Evolutionary conservation across 257 asterid species (phyloP), one percentile per base, ranked within the genome.

Genomic region (Lithospermum erythrorhizon): DNA sequence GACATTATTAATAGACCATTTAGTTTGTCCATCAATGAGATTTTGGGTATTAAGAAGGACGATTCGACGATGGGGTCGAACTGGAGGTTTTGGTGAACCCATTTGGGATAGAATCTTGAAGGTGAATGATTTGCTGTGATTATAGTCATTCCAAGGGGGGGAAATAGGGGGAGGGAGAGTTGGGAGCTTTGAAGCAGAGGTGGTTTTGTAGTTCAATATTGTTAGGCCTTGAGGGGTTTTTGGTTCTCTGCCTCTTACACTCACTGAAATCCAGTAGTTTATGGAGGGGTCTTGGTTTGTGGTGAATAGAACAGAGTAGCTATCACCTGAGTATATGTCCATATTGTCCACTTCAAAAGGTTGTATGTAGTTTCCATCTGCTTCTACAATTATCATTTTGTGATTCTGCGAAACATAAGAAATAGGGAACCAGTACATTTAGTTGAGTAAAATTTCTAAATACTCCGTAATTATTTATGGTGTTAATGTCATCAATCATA

Each of bases 1-100:
- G 2, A 85, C 72, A 21, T 90, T 90, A 74, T 90, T 90, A 71
- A 90, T 77, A 8, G 97, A 66, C 97, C 97, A 90, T 19, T 73
- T 85, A 1, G 68, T 81, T 63, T 68, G 60, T 0, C 97, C 97
- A 37, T 82, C 69, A 17, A 89, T 73, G 22, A 29, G 60, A 20
- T 79, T 89, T 45, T 89, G 95, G 0, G 95, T 89, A 74, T 86
- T 86, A 2, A 89, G 68, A 13, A 89, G 77, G 19, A 73, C 3
- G 18, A 89, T 70, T 0, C 80, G 65, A 1, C 85, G 72, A 70
- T 86, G 21, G 41, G 37, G 60, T 0, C 25, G 65, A 0, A 65
- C 19, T 0, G 91, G 97, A 3, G 95, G 95, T 29, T 37, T 62
- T 17, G 76, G 78, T 1, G 87, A 65, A 57, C 81, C 82, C 11